These are phyloP conservation scores for Coffea eugenioides DNA, from an alignment of 257 asterid species.

Conservation along the genomic window DNA sequence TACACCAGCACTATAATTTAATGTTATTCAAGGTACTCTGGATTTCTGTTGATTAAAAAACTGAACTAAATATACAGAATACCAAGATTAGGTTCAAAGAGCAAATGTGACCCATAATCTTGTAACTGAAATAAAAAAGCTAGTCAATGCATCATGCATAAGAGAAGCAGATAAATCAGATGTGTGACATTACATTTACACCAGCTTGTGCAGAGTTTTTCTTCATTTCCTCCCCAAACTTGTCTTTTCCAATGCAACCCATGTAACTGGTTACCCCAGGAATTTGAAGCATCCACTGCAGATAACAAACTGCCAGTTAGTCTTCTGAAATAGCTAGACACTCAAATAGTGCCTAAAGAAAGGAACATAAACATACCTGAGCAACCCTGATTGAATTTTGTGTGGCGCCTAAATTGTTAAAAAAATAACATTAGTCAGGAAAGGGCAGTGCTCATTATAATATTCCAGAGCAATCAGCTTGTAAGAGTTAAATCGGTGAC, in stretches of 20 bases:
- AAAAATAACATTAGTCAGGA: conserved; percentile 12
- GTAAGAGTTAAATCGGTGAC: background rate
- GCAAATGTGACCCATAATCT: background rate
- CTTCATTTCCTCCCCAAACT: conserved; percentile 91
- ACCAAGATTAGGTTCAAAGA: background rate
- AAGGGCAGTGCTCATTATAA: background rate
- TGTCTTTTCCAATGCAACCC: conserved; percentile 68
- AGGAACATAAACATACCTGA: conserved; percentile 50
- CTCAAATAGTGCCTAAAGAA: conserved; percentile 1
- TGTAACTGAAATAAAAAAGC: conserved; percentile 1
- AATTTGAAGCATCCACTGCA: conserved; percentile 53
- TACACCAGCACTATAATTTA: conserved; percentile 50
- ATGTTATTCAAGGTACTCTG: background rate
- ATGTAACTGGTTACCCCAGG: conserved; percentile 89
- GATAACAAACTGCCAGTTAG: conserved; percentile 6
- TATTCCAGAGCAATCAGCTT: background rate
- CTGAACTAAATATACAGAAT: background rate
- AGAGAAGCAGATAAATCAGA: conserved; percentile 13
- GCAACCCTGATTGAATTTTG: conserved; percentile 96
- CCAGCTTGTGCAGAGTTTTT: conserved; percentile 68
- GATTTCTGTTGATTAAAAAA: background rate
- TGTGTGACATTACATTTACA: conserved; percentile 50
- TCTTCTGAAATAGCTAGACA: background rate
- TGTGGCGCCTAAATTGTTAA: conserved; percentile 68
- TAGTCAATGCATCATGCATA: background rate